These are phyloP conservation scores for Leccinum broughii DNA, from an alignment of 768 basidiomycete species.

Conservation along the genomic window DNA sequence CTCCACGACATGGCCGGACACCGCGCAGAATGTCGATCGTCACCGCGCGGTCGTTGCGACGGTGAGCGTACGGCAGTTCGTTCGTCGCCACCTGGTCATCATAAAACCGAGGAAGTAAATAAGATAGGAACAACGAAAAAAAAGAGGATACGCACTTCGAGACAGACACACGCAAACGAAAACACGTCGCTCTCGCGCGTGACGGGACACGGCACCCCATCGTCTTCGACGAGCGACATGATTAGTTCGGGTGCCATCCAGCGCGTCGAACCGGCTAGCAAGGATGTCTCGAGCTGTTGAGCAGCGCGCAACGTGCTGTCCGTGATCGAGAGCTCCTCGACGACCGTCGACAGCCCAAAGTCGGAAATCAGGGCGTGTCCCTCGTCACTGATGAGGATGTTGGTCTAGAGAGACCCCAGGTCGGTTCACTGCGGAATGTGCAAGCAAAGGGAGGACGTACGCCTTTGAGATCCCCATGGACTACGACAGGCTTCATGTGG, in stretches of 20 bases:
- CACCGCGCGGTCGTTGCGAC: constrained; percentile 56
- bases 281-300: constrained; percentile 34
- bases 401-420: constrained; percentile 40
- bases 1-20: constrained; percentile 44
- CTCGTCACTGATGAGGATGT: constrained; percentile 54
- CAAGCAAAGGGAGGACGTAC: constrained; percentile 33
- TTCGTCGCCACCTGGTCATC: constrained; percentile 48
- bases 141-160: constrained; percentile 44
- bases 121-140: neutral
- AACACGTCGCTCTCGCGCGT: constrained; percentile 60
- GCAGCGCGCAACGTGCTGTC: constrained; percentile 22
- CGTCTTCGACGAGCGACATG: constrained; percentile 49
- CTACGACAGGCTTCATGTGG: constrained; percentile 50
- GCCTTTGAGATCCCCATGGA: constrained; percentile 65
- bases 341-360: constrained; percentile 53
- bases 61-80: constrained; percentile 50
- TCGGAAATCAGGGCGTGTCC: constrained; percentile 48
- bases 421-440: neutral
- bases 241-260: constrained; percentile 60
- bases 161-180: constrained; percentile 57
- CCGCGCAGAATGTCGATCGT: constrained; percentile 56
- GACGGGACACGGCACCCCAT: constrained; percentile 41
- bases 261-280: constrained; percentile 36
- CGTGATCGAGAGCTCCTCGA: constrained; percentile 48
- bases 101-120: neutral